Base-by-base conservation (phyloP, 2,329 filamentous ascomycete species). In the Myriangium duriaei region DNA sequence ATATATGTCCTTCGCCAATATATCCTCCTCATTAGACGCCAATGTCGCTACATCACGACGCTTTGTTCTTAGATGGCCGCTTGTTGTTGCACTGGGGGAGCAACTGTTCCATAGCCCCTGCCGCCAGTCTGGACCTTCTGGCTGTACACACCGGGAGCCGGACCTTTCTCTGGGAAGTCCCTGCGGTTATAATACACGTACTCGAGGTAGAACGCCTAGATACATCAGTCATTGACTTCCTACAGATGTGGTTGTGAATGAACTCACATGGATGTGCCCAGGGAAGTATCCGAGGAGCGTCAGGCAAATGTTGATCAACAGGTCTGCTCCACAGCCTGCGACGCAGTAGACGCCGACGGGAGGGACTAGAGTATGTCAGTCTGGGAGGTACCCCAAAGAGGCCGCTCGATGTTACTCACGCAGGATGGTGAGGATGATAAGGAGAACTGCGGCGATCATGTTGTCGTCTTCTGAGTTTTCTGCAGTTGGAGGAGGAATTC, bases 131-230 rank as follows among this genome's bases (percentile, higher is more conserved):
- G 78, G n/a, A 87, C 72, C 24, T 72, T 71, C 24, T 81, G 70
- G 49, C 75, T 81, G 56, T 79, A 87, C 12, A 87, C 71, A 17
- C 79, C 79, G 0, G 81, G 75, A 1, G 79, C 79, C 2, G 66
- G 68, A 4, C 80, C 80, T 21, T 71, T 63, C 32, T 67, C 61
- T 2, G 69, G 68, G 54, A 77, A 71, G 48, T 83, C 76, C 37
- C 69, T 71, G 28, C 79, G 79, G 51, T 83, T 74, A 58, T 79
- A 88, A 63, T 87, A 93, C 45, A 92, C 67, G 56, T 86, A 92
- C 59, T 86, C 76, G 44, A 85, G 48, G 56, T 87, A 91, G 58
- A 87, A 86, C 30, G 81, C 81, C 55, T 86, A 78, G 30, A 15
- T 6, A 15, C 9, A 31, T 7, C 24, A 26, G 11, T 19, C 17